Base-by-base conservation (phyloP, 2,329 filamentous ascomycete species). In the Nannizzia gypsea region DNA sequence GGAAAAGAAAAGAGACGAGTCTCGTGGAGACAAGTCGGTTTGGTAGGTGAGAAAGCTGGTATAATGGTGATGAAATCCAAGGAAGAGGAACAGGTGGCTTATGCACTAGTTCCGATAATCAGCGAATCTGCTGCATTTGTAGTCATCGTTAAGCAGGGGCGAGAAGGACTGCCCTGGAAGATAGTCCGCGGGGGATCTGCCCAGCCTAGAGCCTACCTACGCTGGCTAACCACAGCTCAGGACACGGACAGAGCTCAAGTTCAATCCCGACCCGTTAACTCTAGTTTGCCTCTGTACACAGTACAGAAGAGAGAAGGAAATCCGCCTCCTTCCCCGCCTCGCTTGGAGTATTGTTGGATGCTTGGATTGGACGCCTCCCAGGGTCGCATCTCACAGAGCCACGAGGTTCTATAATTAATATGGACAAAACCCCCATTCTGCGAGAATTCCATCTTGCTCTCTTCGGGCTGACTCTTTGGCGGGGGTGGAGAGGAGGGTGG, bases 381-480 rank as follows among this genome's bases (percentile, higher is more conserved):
- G n/a, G 50, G 50, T 34, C 4, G 50, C 50, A 54, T 54, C 50
- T 54, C 50, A 54, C 50, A 54, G n/a, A 54, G 50, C 50, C 50
- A 54, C 50, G 50, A 54, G 50, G 50, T 54, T 31, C 50, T 54
- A 54, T 31, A 54, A 54, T 54, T 54, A 54, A 54, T 36, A 34
- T 28, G 20, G 40, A 46, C 22, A 15, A 20, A 6, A 26, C 26
- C 8, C 26, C 26, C 50, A 52, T n/a, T 9, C 11, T 31, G 46
- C 9, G 31, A 36, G 31, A 3, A 36, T 13, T 36, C 13, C 31
- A 36, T 36, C 31, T 11, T 36, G 1, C 31, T 36, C 31, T 36
- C n/a, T n/a, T n/a, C n/a, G n/a, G 9, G 31, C 31, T 36, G 31
- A 36, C 31, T 36, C 31, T 8, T 8, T 3, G 9, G 31, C 9